Base-by-base conservation (phyloP, 257 asterid genomes). In the Capsicum rhomboideum region DNA sequence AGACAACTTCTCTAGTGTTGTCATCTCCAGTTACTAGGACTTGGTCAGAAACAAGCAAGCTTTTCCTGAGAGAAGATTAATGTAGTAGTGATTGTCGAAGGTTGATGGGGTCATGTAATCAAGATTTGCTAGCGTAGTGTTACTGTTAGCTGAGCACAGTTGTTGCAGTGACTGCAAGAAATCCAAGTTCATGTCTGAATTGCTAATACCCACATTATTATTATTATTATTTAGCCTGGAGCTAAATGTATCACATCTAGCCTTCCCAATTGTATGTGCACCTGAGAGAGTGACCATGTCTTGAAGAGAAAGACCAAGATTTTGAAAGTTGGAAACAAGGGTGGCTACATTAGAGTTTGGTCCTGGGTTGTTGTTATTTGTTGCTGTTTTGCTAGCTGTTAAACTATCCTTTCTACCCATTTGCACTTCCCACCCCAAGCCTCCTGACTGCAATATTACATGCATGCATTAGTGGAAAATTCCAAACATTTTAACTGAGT, bases 251-350 rank as follows among this genome's bases (percentile, higher is more conserved):
- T 93, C 87, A 88, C 99, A 96, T 28, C 98, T 91, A 7, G 97
- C 99, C 85, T 91, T 93, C 10, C 98, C 98, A 84, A 94, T 77
- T 9, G 99, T 96, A 90, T 94, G 98, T 1, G 98, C 98, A 23
- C 97, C 98, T 91, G 99, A 94, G 52, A 96, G 98, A 0, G 98
- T 91, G 37, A 96, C 92, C 91, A 94, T 84, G 59, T 96, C 97
- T 42, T 85, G 85, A 59, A 89, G 89, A 3, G 98, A 83, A 16
- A 96, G 96, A 0, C 99, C 99, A 23, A 88, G 90, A 80, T 80
- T 86, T 80, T 92, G 89, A 86, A 96, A 96, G 85, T 85, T 93
- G 85, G 96, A 82, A 13, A 92, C 59, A 26, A 96, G 86, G 8
- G 97, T 91, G 1, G 96, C 84, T 3, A 91, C 86, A 82, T 96